These are phyloP conservation scores for Caloboletus inedulis DNA, from an alignment of 1,284 basidiomycete genomes.

Conservation along the genomic window DNA sequence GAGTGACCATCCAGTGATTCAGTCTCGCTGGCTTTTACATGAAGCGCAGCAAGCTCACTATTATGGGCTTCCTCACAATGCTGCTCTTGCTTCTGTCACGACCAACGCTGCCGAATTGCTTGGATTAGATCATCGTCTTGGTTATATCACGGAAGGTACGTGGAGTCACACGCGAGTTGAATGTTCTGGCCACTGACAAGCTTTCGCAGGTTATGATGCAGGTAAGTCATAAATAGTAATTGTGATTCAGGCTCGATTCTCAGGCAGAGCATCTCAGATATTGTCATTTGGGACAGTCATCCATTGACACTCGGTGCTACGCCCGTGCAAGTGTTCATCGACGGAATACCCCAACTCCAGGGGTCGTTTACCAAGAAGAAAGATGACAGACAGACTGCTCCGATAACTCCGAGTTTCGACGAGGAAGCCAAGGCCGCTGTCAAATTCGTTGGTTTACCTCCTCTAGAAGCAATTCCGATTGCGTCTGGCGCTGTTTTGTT, in stretches of 20 bases:
- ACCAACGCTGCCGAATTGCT: constrained; percentile 59
- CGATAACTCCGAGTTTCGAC: constrained; percentile 61
- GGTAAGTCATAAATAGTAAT: constrained; percentile 15
- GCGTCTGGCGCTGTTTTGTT: constrained; percentile 37
- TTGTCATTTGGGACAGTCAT: constrained; percentile 90
- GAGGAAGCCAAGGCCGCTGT: constrained; percentile 54
- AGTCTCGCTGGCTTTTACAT: constrained; percentile 63
- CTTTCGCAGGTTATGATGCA: constrained; percentile 33
- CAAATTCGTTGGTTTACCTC: constrained; percentile 62
- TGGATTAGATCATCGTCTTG: constrained; percentile 66
- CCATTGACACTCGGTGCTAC: constrained; percentile 73
- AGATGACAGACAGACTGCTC: constrained; percentile 45
- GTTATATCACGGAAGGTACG: constrained; percentile 51
- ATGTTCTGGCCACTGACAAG: background rate
- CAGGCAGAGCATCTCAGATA: constrained; percentile 43
- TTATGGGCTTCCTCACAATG: constrained; percentile 46
- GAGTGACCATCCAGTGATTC: constrained; percentile 68
- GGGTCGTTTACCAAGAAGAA: constrained; percentile 46
- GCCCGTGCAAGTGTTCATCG: constrained; percentile 69
- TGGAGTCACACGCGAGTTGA: background rate
- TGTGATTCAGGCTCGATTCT: background rate
- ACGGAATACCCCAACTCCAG: constrained; percentile 60
- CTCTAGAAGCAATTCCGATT: constrained; percentile 41
- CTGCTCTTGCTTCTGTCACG: constrained; percentile 58
- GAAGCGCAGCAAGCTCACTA: constrained; percentile 72